A percentile compares a stretch with the other conserved stretches of the same genome.
Conservation (phyloP, 495 filamentous ascomycete species). For the Bacidia gigantensis region DNA sequence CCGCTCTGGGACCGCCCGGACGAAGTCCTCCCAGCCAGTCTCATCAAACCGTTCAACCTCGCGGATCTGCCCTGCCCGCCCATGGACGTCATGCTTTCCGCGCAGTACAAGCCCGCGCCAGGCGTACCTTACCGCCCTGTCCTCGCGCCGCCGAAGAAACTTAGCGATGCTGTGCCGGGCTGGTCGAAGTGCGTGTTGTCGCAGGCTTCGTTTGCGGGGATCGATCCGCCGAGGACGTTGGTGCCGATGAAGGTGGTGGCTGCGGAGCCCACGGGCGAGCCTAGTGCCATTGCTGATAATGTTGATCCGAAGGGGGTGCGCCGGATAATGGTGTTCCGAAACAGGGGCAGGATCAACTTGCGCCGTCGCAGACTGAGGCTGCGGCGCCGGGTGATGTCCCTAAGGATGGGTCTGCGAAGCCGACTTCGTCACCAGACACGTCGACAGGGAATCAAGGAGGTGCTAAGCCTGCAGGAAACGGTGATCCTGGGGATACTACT, state of each 20-base stretch:
- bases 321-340: no score
- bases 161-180: neutral
- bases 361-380: no score
- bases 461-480: no score
- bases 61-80: slow-evolving; percentile 10
- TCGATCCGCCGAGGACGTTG: slow-evolving; percentile 2
- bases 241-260: neutral
- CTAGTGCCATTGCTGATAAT: no score
- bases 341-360: no score
- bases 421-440: no score
- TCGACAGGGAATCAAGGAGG: no score
- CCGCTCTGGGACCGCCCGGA: neutral
- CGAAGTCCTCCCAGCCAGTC: neutral
- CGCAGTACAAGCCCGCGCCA: slow-evolving; percentile 4
- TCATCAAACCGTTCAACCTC: slow-evolving; percentile 5
- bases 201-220: neutral
- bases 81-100: neutral
- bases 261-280: neutral
- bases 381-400: no score
- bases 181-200: neutral
- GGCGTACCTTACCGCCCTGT: slow-evolving; percentile 6
- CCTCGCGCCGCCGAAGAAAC: neutral
- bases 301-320: no score
- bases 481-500: no score
- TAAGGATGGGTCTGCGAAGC: no score